A percentile compares a stretch with the other conserved stretches of the same genome.
Conservation (phyloP, 106 monocot species). For the Dioscorea alata region DNA sequence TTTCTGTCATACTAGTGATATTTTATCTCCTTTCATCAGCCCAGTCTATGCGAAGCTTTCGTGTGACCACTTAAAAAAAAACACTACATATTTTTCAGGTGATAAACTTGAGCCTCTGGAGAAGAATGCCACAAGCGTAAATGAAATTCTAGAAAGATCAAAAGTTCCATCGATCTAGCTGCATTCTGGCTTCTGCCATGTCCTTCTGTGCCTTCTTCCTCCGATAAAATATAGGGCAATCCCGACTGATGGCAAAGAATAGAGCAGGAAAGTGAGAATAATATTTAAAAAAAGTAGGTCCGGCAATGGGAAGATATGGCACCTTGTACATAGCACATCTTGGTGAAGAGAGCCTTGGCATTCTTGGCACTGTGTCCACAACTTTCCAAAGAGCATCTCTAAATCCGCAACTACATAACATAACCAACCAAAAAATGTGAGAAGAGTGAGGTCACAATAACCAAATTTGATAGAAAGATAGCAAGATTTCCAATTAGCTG, state of each 20-base stretch:
- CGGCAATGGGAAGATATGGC: not conserved
- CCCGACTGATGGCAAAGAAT: constrained; percentile 44
- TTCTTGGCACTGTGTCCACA: constrained; percentile 99
- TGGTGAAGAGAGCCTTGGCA: constrained; percentile 99
- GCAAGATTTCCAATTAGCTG: too few species aligned
- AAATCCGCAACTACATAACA: constrained; percentile 64
- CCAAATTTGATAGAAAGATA: too few species aligned
- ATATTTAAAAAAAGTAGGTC: not conserved
- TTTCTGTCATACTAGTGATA: too few species aligned
- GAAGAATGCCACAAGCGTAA: not conserved
- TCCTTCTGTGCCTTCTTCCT: constrained; percentile 98
- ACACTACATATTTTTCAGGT: not conserved
- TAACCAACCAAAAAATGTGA: too few species aligned
- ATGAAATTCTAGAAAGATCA: constrained; percentile 10
- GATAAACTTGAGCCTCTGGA: not conserved
- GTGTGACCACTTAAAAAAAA: not conserved
- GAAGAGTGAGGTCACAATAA: too few species aligned
- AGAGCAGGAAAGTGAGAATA: not conserved
- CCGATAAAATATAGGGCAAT: constrained; percentile 97
- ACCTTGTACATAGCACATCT: constrained; percentile 98
- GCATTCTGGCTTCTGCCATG: constrained; percentile 93
- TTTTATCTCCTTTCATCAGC: too few species aligned
- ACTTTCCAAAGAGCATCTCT: constrained; percentile 83
- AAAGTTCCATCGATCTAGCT: constrained; percentile 85
- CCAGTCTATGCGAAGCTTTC: not conserved